Base-by-base conservation (phyloP, 2,329 filamentous ascomycete genomes). In the Domatiomyces catenatus region DNA sequence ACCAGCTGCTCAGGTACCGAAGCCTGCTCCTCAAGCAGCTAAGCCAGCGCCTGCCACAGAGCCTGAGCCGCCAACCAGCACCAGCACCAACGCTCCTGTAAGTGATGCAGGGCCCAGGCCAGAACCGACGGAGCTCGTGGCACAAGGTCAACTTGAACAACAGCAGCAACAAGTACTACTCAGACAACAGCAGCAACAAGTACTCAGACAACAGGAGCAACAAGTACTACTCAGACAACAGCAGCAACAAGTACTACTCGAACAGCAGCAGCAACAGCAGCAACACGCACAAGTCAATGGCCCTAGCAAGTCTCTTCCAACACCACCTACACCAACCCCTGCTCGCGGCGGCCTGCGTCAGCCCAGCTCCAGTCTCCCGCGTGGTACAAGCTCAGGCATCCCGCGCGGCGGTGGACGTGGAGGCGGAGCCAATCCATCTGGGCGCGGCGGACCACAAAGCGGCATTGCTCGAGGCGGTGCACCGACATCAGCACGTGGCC, bases 391-490 rank as follows among this genome's bases (percentile, higher is more conserved):
- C 55, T 24, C 56, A 4, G 54, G 54, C n/a, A 52, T 58, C 20
- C 56, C 57, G 8, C 51, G 54, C 43, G 55, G 52, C 46, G 54
- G 51, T 39, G 32, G 32, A 15, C 32, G 32, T 15, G 32, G 32
- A 39, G 28, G 28, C 48, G 20, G 44, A 48, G 19, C 46, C 3
- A 49, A 47, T 46, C 45, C 45, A 45, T 43, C 53, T 8, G 42
- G 46, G 15, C 55, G 55, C 17, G 55, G 54, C 43, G 61, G 63
- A 44, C 65, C 68, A 44, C 68, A 68, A n/a, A 59, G 62, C 44
- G 64, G 64, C 24, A 55, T 69, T 43, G 61, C 63, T 46, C 68
- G 74, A 44, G 72, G 74, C 22, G 71, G 67, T 45, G 60, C 43
- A 57, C 15, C 58, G 68, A 42, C 63, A 7, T 63, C 64, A 2